Conservation (phyloP, 768 basidiomycete genomes). For the Phlegmacium glaucopus region DNA sequence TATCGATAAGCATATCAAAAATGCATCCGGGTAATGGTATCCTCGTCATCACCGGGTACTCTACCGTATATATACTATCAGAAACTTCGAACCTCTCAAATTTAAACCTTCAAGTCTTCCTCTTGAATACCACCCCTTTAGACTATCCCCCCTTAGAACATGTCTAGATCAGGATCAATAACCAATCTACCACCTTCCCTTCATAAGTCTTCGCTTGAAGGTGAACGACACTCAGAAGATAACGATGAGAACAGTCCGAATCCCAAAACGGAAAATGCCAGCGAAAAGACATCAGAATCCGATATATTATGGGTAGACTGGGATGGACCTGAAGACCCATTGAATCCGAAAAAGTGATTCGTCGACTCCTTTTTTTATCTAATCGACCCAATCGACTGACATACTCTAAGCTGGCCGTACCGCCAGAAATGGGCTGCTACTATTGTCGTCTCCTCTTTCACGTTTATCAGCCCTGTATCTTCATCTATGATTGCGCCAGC, state of each 20-base stretch:
- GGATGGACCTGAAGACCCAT: constrained; percentile 58
- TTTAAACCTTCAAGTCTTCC: too few species aligned
- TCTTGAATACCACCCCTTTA: too few species aligned
- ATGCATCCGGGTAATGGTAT: too few species aligned
- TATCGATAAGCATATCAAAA: too few species aligned
- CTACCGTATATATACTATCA: too few species aligned
- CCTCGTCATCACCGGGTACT: too few species aligned
- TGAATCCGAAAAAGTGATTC: constrained; percentile 57
- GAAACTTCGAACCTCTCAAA: too few species aligned
- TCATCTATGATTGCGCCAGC: constrained; percentile 79
- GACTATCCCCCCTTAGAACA: too few species aligned
- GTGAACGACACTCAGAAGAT: constrained; percentile 3
- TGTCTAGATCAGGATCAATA: too few species aligned
- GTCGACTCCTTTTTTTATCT: neutral
- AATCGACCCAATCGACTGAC: neutral
- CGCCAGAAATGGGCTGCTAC: constrained; percentile 64
- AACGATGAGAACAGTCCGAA: neutral
- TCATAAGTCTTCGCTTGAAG: neutral
- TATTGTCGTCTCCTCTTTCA: constrained; percentile 61
- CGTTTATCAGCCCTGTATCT: constrained; percentile 65
- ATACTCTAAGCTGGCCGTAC: constrained; percentile 46
- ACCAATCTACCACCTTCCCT: too few species aligned
- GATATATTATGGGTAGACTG: constrained; percentile 48
- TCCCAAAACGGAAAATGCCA: neutral
- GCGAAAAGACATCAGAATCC: neutral